Conservation (phyloP, 2,329 filamentous ascomycete species). For the Pyrenochaeta sp. region DNA sequence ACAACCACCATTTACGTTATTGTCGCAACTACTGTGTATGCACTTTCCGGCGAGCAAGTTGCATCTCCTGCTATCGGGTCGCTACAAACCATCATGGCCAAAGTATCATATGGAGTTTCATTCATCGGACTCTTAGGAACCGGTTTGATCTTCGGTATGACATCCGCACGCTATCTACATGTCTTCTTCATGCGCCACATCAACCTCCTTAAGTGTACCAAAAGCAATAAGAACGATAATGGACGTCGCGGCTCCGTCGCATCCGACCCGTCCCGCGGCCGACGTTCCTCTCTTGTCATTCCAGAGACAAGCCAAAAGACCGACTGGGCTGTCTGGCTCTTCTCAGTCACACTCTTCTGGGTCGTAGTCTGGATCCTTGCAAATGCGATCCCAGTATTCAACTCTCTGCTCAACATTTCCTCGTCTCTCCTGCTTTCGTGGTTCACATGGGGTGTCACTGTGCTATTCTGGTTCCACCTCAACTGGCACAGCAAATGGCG, state of each 20-base stretch:
- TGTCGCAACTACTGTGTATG: constrained; percentile 34
- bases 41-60: constrained; percentile 36
- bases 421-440: constrained; percentile 34
- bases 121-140: constrained; percentile 36
- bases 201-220: constrained; percentile 21
- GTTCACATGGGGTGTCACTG: constrained; percentile 40
- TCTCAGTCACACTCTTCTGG: constrained; percentile 36
- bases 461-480: constrained; percentile 41
- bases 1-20: constrained; percentile 31
- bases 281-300: constrained; percentile 23
- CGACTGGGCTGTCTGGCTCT: constrained; percentile 33
- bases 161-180: constrained; percentile 32
- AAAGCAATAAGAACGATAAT: constrained; percentile 8
- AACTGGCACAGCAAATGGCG: constrained; percentile 39
- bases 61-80: constrained; percentile 35
- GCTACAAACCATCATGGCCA: constrained; percentile 30
- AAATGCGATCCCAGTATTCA: constrained; percentile 41
- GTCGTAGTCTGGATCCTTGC: constrained; percentile 36
- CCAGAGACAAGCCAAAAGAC: constrained; percentile 23
- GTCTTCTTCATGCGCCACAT: constrained; percentile 34
- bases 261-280: constrained; percentile 20
- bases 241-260: constrained; percentile 10
- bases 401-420: constrained; percentile 36
- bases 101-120: constrained; percentile 31
- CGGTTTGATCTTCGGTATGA: constrained; percentile 36